Percentiles rank a stretch among this genome's conserved stretches.
These are phyloP conservation scores for Salix udensis DNA, from an alignment of 345 rosid genomes.

Conservation along the genomic window DNA sequence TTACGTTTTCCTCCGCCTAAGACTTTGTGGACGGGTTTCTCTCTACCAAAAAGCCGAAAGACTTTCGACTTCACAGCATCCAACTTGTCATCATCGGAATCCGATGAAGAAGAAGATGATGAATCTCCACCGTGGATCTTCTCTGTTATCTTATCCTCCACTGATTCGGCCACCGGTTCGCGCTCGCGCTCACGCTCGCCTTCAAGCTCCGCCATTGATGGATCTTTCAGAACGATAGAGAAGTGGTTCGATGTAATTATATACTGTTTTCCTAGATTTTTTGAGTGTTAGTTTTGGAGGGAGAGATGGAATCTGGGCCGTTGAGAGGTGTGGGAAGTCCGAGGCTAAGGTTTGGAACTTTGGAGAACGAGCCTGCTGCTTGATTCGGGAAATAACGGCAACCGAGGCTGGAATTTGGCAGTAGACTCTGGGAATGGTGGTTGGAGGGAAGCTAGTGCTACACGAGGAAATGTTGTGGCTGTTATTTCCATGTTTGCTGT, in stretches of 20 bases:
- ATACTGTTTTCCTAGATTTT: not conserved
- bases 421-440: not conserved
- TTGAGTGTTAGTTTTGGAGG: not conserved
- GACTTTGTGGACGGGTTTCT: slow-evolving; percentile 36
- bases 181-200: slow-evolving; percentile 18
- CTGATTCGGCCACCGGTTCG: slow-evolving; percentile 33
- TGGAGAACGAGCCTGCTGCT: slow-evolving; percentile 2
- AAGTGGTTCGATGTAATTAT: too few relatives aligned
- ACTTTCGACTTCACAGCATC: slow-evolving; percentile 37
- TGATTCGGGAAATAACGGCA: slow-evolving; percentile 20
- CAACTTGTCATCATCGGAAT: slow-evolving; percentile 51
- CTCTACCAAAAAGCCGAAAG: slow-evolving; percentile 35
- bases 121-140: slow-evolving; percentile 43
- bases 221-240: not conserved
- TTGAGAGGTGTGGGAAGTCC: slow-evolving; percentile 10
- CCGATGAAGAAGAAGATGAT: slow-evolving; percentile 57
- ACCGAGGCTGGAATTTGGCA: not conserved
- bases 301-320: slow-evolving; percentile 27
- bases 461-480: not conserved
- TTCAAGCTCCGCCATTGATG: slow-evolving; percentile 38
- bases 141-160: slow-evolving; percentile 52
- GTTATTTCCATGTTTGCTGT: not conserved
- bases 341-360: slow-evolving; percentile 21
- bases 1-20: slow-evolving; percentile 42
- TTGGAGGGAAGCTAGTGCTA: not conserved